phyloP scores from a whole-genome alignment of 1,284 basidiomycete species.

The Vanrija sp. region DNA sequence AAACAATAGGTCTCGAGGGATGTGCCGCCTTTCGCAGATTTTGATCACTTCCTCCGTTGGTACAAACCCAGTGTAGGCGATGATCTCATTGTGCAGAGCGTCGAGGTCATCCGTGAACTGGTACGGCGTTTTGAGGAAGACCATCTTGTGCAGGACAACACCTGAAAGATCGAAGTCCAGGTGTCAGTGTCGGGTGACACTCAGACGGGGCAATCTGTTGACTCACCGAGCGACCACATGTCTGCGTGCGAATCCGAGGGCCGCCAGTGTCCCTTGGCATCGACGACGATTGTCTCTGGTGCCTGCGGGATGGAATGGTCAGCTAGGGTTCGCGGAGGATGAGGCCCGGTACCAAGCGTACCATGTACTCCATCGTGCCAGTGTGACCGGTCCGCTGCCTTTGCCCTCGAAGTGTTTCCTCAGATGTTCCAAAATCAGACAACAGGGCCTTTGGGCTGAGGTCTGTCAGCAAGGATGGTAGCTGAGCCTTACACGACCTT shows the following conservation, averaged over 20 bases:
- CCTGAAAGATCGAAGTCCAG: constrained; percentile 41
- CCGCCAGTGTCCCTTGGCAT: constrained; percentile 57
- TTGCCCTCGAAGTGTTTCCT: constrained; percentile 72
- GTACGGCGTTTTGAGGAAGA: constrained; percentile 83
- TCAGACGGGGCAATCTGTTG: not conserved
- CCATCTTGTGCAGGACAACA: constrained; percentile 84
- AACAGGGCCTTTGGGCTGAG: constrained; percentile 65
- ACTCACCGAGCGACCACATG: constrained; percentile 55
- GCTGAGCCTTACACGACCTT: constrained; percentile 55
- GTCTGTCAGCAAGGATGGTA: not conserved
- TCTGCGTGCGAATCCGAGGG: constrained; percentile 75
- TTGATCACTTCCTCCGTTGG: constrained; percentile 54
- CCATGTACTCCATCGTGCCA: constrained; percentile 69
- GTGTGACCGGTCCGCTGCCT: constrained; percentile 78
- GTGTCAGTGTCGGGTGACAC: not conserved
- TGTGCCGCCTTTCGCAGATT: constrained; percentile 61
- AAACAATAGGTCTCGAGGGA: constrained; percentile 65
- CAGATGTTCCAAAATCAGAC: constrained; percentile 90
- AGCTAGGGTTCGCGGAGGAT: too few species aligned
- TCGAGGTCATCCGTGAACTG: constrained; percentile 59
- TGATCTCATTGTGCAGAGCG: constrained; percentile 68
- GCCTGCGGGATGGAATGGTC: constrained; percentile 45
- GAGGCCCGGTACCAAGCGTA: constrained; percentile 1
- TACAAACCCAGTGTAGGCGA: constrained; percentile 71
- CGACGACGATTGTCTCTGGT: constrained; percentile 67